Conservation (phyloP, 441 rosid species). For the Jatropha multifida region DNA sequence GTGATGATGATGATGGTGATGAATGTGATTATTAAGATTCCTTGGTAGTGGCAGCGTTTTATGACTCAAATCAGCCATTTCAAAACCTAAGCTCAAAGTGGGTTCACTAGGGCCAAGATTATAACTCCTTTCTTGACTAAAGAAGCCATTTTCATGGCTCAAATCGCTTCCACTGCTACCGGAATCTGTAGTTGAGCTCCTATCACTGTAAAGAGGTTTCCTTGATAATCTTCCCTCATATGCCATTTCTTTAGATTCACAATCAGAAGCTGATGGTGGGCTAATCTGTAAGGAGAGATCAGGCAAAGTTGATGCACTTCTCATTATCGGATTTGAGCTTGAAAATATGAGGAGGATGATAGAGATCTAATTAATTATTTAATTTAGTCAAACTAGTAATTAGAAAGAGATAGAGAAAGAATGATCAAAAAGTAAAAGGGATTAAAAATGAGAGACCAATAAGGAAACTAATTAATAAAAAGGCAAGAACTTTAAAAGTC, state of each 20-base stretch:
- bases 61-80: constrained; percentile 36
- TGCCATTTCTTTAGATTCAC: constrained; percentile 23
- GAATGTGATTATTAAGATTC: constrained; percentile 30
- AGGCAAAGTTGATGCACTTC: constrained; percentile 40
- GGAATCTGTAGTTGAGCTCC: constrained; percentile 66
- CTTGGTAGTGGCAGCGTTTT: constrained; percentile 27
- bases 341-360: constrained; percentile 29
- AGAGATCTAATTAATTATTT: constrained; percentile 17
- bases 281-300: constrained; percentile 95
- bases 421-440: constrained; percentile 2
- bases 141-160: constrained; percentile 62
- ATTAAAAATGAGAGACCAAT: constrained; percentile 16
- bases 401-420: constrained; percentile 14
- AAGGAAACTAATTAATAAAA: constrained; percentile 20
- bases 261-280: constrained; percentile 49
- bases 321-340: constrained; percentile 39
- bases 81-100: constrained; percentile 66
- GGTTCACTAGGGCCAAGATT: constrained; percentile 35
- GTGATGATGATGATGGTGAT: constrained; percentile 37
- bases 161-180: constrained; percentile 75
- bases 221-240: constrained; percentile 23
- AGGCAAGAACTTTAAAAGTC: background rate
- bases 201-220: constrained; percentile 40
- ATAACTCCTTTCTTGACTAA: constrained; percentile 28
- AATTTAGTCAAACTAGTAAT: constrained; percentile 15